phyloP scores from a whole-genome alignment of 2,329 filamentous ascomycete genomes.

The Tolypocladium paradoxum region DNA sequence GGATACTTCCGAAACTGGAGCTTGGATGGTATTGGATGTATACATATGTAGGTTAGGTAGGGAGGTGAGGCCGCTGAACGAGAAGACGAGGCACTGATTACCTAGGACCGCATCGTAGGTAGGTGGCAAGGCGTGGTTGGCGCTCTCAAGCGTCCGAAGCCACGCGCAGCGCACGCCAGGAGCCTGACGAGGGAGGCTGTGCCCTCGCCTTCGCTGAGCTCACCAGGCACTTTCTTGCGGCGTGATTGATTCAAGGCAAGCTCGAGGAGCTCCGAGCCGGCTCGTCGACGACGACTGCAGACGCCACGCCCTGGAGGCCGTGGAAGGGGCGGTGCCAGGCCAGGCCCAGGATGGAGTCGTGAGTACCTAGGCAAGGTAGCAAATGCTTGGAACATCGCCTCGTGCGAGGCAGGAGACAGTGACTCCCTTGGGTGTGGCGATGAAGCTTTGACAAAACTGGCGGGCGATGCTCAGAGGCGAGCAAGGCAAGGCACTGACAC shows the following conservation, averaged over 20 bases:
- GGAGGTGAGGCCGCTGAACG: neutral
- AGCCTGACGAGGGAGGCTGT: neutral
- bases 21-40: neutral
- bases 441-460: neutral
- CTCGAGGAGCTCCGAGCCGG: too few species aligned
- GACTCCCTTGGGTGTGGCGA: neutral
- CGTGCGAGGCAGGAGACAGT: too few species aligned
- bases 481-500: neutral
- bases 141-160: neutral
- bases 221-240: neutral
- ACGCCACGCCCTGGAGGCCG: too few species aligned
- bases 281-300: too few species aligned
- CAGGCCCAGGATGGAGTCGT: too few species aligned
- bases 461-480: neutral
- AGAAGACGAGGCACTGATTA: neutral
- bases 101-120: neutral
- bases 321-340: too few species aligned
- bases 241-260: neutral
- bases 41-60: neutral
- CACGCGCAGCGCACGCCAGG: neutral
- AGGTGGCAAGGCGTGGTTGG: neutral
- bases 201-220: neutral
- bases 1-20: neutral
- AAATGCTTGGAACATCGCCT: too few species aligned
- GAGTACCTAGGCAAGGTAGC: neutral